A percentile compares a stretch with the other conserved stretches of the same genome.
Evolutionary conservation across 192 early-diverging fungal species (phyloP).

Genomic region (Chytriomyces confervae): DNA sequence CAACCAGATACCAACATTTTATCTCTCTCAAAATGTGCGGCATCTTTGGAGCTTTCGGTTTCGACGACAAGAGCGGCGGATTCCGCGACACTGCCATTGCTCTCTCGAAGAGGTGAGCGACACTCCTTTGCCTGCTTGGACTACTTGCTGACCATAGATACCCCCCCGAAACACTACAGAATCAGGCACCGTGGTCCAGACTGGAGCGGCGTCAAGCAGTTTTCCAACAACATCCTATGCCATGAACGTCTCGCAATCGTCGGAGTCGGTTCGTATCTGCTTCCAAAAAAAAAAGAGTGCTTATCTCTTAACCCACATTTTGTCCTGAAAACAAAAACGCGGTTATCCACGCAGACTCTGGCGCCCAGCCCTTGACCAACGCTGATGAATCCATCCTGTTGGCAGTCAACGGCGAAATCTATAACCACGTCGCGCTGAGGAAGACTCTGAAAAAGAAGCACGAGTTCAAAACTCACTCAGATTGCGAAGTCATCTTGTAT

Average conservation of each 20-base stretch:
- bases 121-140: not conserved
- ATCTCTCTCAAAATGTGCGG: slow-evolving; percentile 80
- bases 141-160: no score
- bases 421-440: slow-evolving; percentile 92
- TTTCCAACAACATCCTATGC: slow-evolving; percentile 87
- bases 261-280: slow-evolving; percentile 79
- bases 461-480: slow-evolving; percentile 94
- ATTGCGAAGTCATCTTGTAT: slow-evolving; percentile 96
- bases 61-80: slow-evolving; percentile 73
- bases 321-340: not conserved
- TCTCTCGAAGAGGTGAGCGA: slow-evolving; percentile 82
- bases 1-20: no score
- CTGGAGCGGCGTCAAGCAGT: slow-evolving; percentile 89
- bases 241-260: slow-evolving; percentile 99
- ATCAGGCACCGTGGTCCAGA: slow-evolving; percentile 98
- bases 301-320: not conserved
- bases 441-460: slow-evolving; percentile 72
- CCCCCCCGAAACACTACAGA: slow-evolving; percentile 48
- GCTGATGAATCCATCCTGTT: slow-evolving; percentile 86
- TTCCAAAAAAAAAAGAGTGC: not conserved
- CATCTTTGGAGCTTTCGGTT: slow-evolving; percentile 94
- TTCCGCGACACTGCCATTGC: slow-evolving; percentile 85
- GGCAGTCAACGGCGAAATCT: slow-evolving; percentile 98
- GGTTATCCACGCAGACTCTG: slow-evolving; percentile 66
- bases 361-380: slow-evolving; percentile 96